These are phyloP conservation scores for Lumnitzera racemosa DNA, from an alignment of 345 rosid species.

Conservation along the genomic window DNA sequence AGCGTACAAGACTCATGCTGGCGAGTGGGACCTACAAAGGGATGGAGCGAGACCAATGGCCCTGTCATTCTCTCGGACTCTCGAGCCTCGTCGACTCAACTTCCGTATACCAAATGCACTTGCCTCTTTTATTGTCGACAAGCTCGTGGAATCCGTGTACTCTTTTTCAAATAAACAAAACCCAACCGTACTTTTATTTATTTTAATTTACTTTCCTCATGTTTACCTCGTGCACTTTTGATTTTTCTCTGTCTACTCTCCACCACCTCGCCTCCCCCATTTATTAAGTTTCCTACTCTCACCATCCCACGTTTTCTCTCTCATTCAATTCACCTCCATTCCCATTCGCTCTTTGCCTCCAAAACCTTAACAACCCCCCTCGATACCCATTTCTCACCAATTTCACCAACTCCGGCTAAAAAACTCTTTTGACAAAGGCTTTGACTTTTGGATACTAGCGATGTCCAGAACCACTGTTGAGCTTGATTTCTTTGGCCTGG, in stretches of 20 bases:
- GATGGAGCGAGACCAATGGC: not conserved
- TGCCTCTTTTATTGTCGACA: conserved; percentile 8
- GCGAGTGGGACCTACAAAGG: not conserved
- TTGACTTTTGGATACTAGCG: not conserved
- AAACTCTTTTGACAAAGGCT: no score
- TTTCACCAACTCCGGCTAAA: no score
- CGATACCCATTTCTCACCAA: no score
- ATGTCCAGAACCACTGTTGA: conserved; percentile 53
- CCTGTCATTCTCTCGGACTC: no score
- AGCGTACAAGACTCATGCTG: not conserved
- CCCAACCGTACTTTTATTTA: no score
- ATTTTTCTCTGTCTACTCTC: not conserved
- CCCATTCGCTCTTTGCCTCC: not conserved
- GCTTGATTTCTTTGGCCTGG: conserved; percentile 65
- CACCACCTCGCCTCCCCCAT: not conserved
- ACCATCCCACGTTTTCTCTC: not conserved
- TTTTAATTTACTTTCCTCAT: conserved; percentile 3
- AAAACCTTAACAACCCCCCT: not conserved
- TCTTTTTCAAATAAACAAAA: not conserved
- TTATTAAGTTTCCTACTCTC: not conserved
- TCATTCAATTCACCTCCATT: not conserved
- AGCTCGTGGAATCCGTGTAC: conserved; percentile 9
- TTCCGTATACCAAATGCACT: not conserved
- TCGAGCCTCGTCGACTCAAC: no score
- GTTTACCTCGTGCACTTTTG: conserved; percentile 6